These are phyloP conservation scores for Lachancea nothofagi DNA, from an alignment of 805 yeast species.

Conservation along the genomic window DNA sequence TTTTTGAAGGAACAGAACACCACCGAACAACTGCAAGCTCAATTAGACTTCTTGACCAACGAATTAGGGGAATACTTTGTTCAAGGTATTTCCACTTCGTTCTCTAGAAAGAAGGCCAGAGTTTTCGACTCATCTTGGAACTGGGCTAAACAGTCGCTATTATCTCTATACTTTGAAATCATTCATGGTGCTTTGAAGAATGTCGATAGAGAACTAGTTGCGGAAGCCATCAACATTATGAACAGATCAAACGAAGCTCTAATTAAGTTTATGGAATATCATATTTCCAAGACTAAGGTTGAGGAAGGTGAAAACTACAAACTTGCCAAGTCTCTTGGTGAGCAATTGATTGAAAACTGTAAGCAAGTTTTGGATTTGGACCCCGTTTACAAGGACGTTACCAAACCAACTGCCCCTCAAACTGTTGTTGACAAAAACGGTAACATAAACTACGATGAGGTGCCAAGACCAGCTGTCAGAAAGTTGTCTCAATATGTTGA, in stretches of 20 bases:
- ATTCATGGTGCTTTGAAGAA: constrained; percentile 88
- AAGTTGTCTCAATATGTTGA: constrained; percentile 92
- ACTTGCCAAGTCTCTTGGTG: constrained; percentile 84
- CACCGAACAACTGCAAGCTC: constrained; percentile 73
- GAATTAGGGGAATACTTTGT: constrained; percentile 94
- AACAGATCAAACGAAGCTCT: constrained; percentile 92
- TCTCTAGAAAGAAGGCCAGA: constrained; percentile 90
- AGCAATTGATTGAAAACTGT: constrained; percentile 93
- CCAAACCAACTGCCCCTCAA: constrained; percentile 92
- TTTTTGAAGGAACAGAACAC: constrained; percentile 75
- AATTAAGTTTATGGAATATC: constrained; percentile 94
- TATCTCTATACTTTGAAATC: constrained; percentile 90
- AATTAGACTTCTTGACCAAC: constrained; percentile 66
- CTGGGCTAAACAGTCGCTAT: constrained; percentile 98
- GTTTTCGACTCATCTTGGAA: constrained; percentile 98
- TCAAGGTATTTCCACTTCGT: constrained; percentile 82
- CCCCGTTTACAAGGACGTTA: constrained; percentile 94
- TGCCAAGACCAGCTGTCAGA: constrained; percentile 82
- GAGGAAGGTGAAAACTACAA: constrained; percentile 86
- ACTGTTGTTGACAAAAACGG: constrained; percentile 86
- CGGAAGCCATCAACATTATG: constrained; percentile 96
- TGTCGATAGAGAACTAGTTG: constrained; percentile 91
- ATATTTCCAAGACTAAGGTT: constrained; percentile 54
- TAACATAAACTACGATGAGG: constrained; percentile 77
- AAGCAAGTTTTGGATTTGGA: constrained; percentile 69